These are phyloP conservation scores for Penicillium sp. DNA, from an alignment of 2,329 filamentous ascomycete species.

Conservation along the genomic window DNA sequence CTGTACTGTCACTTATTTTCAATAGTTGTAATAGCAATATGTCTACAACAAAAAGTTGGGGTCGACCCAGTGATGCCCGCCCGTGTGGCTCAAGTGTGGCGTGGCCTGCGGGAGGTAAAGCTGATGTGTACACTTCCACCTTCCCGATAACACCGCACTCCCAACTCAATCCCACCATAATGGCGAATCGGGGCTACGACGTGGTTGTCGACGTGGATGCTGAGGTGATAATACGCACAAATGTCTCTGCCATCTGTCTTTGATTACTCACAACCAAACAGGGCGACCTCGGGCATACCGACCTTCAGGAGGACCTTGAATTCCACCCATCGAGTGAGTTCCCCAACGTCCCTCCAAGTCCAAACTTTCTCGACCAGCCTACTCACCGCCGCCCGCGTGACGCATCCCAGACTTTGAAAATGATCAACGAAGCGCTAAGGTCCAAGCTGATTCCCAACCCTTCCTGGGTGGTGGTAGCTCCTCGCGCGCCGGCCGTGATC, in stretches of 20 bases:
- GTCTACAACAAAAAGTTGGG: not conserved
- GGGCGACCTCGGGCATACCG: conserved; percentile 97
- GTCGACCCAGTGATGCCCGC: not conserved
- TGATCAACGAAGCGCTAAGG: conserved; percentile 55
- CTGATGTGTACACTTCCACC: conserved; percentile 41
- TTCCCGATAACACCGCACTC: conserved; percentile 24
- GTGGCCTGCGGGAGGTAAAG: conserved; percentile 27
- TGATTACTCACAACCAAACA: conserved; percentile 45
- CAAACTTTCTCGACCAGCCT: not conserved
- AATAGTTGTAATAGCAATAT: no score
- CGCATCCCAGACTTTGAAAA: conserved; percentile 67
- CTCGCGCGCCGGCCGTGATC: conserved; percentile 44
- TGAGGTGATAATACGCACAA: conserved; percentile 65
- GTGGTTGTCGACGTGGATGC: conserved; percentile 97
- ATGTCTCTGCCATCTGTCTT: not conserved
- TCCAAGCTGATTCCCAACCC: conserved; percentile 54
- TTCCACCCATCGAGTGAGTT: conserved; percentile 84
- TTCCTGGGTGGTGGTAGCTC: conserved; percentile 52
- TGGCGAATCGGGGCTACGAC: conserved; percentile 90
- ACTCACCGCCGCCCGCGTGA: not conserved
- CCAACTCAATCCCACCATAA: conserved; percentile 45
- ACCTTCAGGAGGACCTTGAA: conserved; percentile 98
- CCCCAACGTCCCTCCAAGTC: not conserved
- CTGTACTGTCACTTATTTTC: no score
- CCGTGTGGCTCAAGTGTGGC: conserved; percentile 37